Conservation (phyloP, 805 yeast genomes). For the Metschnikowia anglica region DNA sequence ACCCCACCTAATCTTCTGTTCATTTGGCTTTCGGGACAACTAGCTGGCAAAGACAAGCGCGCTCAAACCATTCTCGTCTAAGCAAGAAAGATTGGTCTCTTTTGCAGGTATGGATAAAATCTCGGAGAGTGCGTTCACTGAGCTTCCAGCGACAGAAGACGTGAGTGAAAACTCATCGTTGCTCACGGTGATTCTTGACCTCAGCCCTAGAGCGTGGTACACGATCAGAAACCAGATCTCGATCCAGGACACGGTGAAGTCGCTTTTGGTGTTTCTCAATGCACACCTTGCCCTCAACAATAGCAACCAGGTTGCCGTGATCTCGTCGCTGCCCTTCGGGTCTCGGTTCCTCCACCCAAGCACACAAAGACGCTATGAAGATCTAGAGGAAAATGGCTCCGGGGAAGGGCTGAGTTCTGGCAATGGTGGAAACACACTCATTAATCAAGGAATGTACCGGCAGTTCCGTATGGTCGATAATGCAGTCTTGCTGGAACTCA, state of each 20-base stretch:
- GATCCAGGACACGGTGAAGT: conserved; percentile 58
- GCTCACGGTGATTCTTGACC: conserved; percentile 73
- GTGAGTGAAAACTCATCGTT: conserved; percentile 62
- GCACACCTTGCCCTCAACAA: conserved; percentile 85
- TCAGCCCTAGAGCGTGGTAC: conserved; percentile 71
- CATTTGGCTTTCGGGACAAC: not conserved
- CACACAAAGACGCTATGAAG: conserved; percentile 21
- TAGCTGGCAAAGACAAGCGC: not conserved
- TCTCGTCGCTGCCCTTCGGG: conserved; percentile 71
- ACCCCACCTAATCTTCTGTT: not conserved
- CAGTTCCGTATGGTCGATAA: conserved; percentile 82
- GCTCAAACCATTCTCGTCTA: too few relatives aligned
- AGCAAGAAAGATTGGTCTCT: too few relatives aligned
- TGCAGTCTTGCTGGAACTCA: conserved; percentile 59
- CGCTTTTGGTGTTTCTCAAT: conserved; percentile 74
- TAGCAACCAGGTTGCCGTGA: conserved; percentile 78
- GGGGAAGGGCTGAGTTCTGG: conserved; percentile 4
- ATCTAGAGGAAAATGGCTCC: conserved; percentile 14
- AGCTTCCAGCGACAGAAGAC: conserved; percentile 27
- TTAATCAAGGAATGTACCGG: conserved; percentile 71
- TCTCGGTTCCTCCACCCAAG: conserved; percentile 71
- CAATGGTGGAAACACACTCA: conserved; percentile 13
- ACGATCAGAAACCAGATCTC: conserved; percentile 46
- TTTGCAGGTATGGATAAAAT: conserved; percentile 58
- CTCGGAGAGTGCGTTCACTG: conserved; percentile 55